A percentile compares a stretch with the other conserved stretches of the same genome.
Conservation (phyloP, 768 basidiomycete species). For the Lentinula sp. region DNA sequence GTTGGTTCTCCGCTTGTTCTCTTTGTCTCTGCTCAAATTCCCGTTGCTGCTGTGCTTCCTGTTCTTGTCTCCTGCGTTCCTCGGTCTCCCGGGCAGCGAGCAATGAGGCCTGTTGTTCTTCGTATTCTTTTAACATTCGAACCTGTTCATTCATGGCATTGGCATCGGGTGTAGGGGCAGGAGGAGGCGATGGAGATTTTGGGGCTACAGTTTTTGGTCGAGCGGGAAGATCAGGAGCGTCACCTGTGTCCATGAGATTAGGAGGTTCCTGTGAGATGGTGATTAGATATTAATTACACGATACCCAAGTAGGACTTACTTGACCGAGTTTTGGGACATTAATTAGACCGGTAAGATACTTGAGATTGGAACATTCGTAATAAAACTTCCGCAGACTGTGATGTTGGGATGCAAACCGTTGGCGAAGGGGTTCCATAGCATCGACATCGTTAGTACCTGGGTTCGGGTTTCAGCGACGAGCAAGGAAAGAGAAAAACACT, state of each 20-base stretch:
- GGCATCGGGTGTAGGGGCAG: constrained; percentile 63
- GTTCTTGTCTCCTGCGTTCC: constrained; percentile 71
- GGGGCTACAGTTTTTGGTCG: constrained; percentile 57
- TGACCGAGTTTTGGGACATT: constrained; percentile 95
- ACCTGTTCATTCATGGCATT: constrained; percentile 84
- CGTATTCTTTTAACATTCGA: constrained; percentile 92
- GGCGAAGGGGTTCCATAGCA: constrained; percentile 80
- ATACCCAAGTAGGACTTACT: constrained; percentile 11
- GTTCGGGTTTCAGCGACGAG: background rate
- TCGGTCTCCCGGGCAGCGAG: constrained; percentile 76
- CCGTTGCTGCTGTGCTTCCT: constrained; percentile 70
- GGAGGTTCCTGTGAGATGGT: constrained; percentile 73
- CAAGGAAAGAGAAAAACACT: constrained; percentile 17
- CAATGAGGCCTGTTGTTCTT: constrained; percentile 90
- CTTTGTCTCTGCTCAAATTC: constrained; percentile 89
- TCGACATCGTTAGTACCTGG: constrained; percentile 87
- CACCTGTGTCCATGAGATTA: constrained; percentile 80
- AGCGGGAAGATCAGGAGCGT: constrained; percentile 82
- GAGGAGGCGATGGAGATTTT: constrained; percentile 58
- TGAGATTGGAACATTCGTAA: constrained; percentile 98
- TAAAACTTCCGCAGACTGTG: constrained; percentile 94
- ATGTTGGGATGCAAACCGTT: constrained; percentile 88
- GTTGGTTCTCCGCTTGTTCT: constrained; percentile 83
- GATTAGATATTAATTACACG: background rate
- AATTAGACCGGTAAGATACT: constrained; percentile 94